Percentiles rank a stretch among this genome's conserved stretches.
phyloP scores from a whole-genome alignment of 2,329 filamentous ascomycete species.

The Penicillium sp. region DNA sequence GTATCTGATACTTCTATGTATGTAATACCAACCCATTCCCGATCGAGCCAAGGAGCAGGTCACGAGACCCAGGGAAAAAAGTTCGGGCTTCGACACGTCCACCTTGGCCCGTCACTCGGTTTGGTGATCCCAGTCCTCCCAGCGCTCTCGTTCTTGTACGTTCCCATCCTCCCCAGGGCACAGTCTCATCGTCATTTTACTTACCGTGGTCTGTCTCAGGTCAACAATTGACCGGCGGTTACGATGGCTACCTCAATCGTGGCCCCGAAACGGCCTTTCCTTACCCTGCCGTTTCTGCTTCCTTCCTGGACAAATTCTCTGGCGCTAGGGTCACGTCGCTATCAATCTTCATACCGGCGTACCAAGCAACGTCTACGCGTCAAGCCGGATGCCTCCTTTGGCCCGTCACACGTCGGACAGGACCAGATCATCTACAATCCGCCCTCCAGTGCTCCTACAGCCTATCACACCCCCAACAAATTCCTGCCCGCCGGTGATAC shows the following conservation, averaged over 20 bases:
- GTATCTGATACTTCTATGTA: slow-evolving; percentile 4
- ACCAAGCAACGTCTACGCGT: slow-evolving; percentile 52
- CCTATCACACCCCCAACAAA: slow-evolving; percentile 63
- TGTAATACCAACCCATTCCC: slow-evolving; percentile 7
- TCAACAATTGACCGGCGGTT: slow-evolving; percentile 8
- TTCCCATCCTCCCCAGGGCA: background rate
- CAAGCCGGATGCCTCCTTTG: slow-evolving; percentile 54
- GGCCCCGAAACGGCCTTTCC: slow-evolving; percentile 34
- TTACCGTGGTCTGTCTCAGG: background rate
- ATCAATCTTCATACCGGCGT: slow-evolving; percentile 52
- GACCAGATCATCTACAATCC: slow-evolving; percentile 66
- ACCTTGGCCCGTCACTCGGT: slow-evolving; percentile 1
- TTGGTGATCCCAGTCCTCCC: background rate
- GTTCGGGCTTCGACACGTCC: slow-evolving; percentile 19
- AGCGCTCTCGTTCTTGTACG: slow-evolving; percentile 1
- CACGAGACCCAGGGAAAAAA: slow-evolving; percentile 26
- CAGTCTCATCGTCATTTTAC: background rate
- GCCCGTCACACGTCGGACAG: slow-evolving; percentile 36
- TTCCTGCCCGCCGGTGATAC: slow-evolving; percentile 62
- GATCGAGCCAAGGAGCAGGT: slow-evolving; percentile 5
- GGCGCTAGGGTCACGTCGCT: slow-evolving; percentile 36
- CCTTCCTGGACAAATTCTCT: slow-evolving; percentile 38
- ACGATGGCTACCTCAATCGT: slow-evolving; percentile 31
- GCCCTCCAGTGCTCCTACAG: slow-evolving; percentile 61
- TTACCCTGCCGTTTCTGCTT: slow-evolving; percentile 40